A percentile compares a stretch with the other conserved stretches of the same genome.
Evolutionary conservation across 768 basidiomycete genomes (phyloP).

Genomic region (Serendipita sp.): DNA sequence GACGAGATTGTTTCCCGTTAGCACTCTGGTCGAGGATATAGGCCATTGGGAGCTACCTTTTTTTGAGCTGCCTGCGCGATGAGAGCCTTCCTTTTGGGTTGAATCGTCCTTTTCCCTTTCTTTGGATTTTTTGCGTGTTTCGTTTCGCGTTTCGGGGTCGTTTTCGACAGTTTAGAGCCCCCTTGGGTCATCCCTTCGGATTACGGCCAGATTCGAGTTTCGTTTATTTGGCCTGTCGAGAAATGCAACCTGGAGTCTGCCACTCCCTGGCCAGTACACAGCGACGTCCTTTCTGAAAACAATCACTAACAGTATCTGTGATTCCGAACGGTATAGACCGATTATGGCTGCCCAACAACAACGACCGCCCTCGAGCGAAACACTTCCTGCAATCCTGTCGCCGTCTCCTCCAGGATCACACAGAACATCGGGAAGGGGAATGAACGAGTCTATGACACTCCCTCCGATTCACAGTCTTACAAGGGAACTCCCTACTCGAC

Average conservation of each 20-base stretch:
- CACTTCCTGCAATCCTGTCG: constrained; percentile 1
- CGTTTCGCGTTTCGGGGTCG: not conserved
- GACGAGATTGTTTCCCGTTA: constrained; percentile 4
- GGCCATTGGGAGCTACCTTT: constrained; percentile 32
- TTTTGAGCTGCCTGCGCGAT: constrained; percentile 66
- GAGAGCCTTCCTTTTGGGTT: constrained; percentile 63
- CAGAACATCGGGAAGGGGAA: not conserved
- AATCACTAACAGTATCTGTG: not conserved
- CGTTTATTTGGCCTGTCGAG: not conserved
- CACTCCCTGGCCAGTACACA: not conserved
- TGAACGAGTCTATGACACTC: not conserved
- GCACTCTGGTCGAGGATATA: not conserved
- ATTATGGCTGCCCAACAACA: not conserved
- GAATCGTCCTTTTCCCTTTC: constrained; percentile 61
- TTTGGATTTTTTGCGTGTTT: constrained; percentile 30
- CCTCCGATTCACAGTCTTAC: not conserved
- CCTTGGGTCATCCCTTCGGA: not conserved
- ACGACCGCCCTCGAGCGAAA: not conserved
- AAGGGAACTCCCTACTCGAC: not conserved
- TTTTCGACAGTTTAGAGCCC: not conserved
- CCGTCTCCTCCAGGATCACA: not conserved
- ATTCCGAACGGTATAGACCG: not conserved
- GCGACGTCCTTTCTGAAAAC: not conserved
- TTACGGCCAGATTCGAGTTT: too few relatives aligned
- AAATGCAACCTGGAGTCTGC: not conserved